These are phyloP conservation scores for Botrytis paeoniae DNA, from an alignment of 2,329 filamentous ascomycete genomes.

Conservation along the genomic window DNA sequence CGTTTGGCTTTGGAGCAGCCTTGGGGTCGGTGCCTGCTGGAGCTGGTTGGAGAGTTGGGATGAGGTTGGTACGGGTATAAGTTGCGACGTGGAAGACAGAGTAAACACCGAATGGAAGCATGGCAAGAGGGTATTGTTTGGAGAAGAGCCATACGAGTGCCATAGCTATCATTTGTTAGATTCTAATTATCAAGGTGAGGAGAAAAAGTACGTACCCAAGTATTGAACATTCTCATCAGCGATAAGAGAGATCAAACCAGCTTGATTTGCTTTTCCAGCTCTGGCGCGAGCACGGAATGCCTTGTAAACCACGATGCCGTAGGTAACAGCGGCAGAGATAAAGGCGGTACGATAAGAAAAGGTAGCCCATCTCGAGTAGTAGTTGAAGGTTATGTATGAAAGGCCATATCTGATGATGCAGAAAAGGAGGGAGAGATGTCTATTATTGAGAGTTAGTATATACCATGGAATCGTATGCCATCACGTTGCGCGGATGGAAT, in stretches of 20 bases:
- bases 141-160: slow-evolving; percentile 92
- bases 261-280: slow-evolving; percentile 59
- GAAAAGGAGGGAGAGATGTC: slow-evolving; percentile 82
- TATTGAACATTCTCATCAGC: slow-evolving; percentile 98
- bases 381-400: slow-evolving; percentile 88
- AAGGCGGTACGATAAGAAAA: slow-evolving; percentile 91
- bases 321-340: slow-evolving; percentile 82
- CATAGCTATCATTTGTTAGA: slow-evolving; percentile 61
- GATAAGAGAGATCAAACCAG: slow-evolving; percentile 62
- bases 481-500: slow-evolving; percentile 25
- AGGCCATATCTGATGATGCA: slow-evolving; percentile 78
- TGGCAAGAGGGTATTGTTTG: slow-evolving; percentile 82
- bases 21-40: slow-evolving; percentile 55
- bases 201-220: slow-evolving; percentile 62
- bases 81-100: slow-evolving; percentile 98
- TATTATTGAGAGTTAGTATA: slow-evolving; percentile 40
- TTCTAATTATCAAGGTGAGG: background rate
- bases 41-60: slow-evolving; percentile 78
- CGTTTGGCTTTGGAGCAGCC: slow-evolving; percentile 49
- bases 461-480: background rate
- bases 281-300: slow-evolving; percentile 83
- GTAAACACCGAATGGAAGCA: slow-evolving; percentile 94
- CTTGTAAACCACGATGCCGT: slow-evolving; percentile 99
- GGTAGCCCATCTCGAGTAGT: slow-evolving; percentile 69
- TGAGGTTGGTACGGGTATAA: slow-evolving; percentile 89